Evolutionary conservation across 208 protist genomes (phyloP), one percentile per base, ranked within the genome.

Genomic region (Trypanosomatidae sp.): DNA sequence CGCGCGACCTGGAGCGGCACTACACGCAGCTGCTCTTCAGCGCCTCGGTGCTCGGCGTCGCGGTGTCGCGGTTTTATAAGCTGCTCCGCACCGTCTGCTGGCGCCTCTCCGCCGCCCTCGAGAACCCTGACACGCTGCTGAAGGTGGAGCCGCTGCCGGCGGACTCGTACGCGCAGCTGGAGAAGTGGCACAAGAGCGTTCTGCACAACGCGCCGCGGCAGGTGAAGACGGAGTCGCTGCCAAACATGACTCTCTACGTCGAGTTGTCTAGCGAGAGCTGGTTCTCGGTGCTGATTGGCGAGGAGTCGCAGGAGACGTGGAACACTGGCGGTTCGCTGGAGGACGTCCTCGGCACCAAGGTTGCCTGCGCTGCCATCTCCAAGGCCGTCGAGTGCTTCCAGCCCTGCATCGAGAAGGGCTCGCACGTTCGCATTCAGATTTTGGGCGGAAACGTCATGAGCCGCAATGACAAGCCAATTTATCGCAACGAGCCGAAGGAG

Each of bases 291-390:
- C 47, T 78, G 44, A 55, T 72, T 13, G 41, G 39, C 0, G 59
- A 78, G 28, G 74, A 78, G 9, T 69, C 74, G 43, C 67, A 78
- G 22, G 74, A 69, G 74, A 78, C 60, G 36, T 78, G 74, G 74
- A 73, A 62, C 49, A 58, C 39, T 10, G 39, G 22, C 1, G 66
- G 47, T 5, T 69, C 33, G 50, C 9, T 78, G 60, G 60, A 73
- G 17, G 74, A 73, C 17, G 15, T 62, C 6, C 74, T 62, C 39
- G 74, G 58, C 4, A 73, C 39, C 43, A 47, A 39, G n/a, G 49
- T 68, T 3, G 67, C n/a, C 1, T 69, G 41, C 0, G 67, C 46
- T 0, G 46, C 56, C 30, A 62, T 73, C 30, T 28, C 60, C 2
- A 1, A 30, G 1, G 74, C 74, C 50, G 7, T 78, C 1, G 52